A percentile compares a stretch with the other conserved stretches of the same genome.
Conservation (phyloP, 2,329 filamentous ascomycete species). For the Talaromyces sp. region DNA sequence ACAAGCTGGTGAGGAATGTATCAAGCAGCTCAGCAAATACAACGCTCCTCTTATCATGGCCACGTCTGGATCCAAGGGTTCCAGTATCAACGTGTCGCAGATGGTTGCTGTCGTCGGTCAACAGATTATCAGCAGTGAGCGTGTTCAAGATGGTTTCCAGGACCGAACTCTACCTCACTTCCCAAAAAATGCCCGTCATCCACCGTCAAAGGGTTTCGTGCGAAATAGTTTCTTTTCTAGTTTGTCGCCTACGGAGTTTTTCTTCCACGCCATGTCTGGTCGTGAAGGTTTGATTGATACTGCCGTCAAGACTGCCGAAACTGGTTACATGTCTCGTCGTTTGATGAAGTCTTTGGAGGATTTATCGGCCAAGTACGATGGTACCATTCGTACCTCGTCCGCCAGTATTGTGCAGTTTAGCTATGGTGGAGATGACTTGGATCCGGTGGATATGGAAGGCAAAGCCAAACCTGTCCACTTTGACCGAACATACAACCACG, state of each 20-base stretch:
- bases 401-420: constrained; percentile 93
- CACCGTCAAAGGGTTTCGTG: constrained; percentile 96
- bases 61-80: constrained; percentile 94
- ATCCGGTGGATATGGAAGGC: constrained; percentile 97
- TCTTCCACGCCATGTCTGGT: constrained; percentile 97
- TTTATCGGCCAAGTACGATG: constrained; percentile 87
- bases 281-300: constrained; percentile 98
- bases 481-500: constrained; percentile 82
- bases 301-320: constrained; percentile 97
- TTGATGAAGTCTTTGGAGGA: constrained; percentile 98
- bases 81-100: constrained; percentile 96
- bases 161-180: constrained; percentile 94
- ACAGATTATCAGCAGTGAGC: constrained; percentile 91
- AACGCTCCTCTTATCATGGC: constrained; percentile 97
- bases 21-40: constrained; percentile 81
- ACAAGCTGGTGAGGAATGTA: constrained; percentile 86
- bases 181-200: constrained; percentile 84
- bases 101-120: constrained; percentile 98
- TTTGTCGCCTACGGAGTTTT: constrained; percentile 83
- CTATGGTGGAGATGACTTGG: constrained; percentile 91
- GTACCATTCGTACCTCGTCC: constrained; percentile 88
- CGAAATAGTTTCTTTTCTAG: constrained; percentile 96
- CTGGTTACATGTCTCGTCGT: constrained; percentile 96
- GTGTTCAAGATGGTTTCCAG: constrained; percentile 94
- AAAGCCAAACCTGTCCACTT: constrained; percentile 90